Conservation (phyloP, 192 early-diverging fungal species). For the Gigaspora rosea region DNA sequence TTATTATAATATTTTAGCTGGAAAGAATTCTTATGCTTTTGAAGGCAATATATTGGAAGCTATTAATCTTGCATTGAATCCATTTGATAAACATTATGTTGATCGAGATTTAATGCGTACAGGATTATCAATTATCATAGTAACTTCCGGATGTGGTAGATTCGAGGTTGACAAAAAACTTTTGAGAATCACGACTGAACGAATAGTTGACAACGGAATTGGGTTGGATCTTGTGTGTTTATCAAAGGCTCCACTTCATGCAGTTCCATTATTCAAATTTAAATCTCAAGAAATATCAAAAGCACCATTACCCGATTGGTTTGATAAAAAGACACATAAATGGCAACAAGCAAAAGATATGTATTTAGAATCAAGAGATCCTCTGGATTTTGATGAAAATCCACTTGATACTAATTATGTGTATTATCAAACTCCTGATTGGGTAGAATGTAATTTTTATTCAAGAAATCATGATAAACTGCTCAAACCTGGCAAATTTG, state of each 20-base stretch:
- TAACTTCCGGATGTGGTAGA: slow-evolving; percentile 88
- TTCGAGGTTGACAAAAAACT: slow-evolving; percentile 87
- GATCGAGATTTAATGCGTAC: slow-evolving; percentile 93
- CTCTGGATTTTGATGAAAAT: slow-evolving; percentile 54
- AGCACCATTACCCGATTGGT: slow-evolving; percentile 37
- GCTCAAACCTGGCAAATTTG: slow-evolving; percentile 57
- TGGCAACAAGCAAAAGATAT: slow-evolving; percentile 42
- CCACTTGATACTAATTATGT: slow-evolving; percentile 36
- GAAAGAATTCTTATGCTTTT: slow-evolving; percentile 78
- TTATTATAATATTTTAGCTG: slow-evolving; percentile 61
- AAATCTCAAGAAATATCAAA: slow-evolving; percentile 51
- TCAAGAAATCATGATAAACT: slow-evolving; percentile 49
- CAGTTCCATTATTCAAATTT: slow-evolving; percentile 87
- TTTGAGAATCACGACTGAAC: slow-evolving; percentile 88
- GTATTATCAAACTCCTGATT: slow-evolving; percentile 80
- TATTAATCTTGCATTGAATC: slow-evolving; percentile 94
- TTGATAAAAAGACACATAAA: slow-evolving; percentile 6
- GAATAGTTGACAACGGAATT: slow-evolving; percentile 91
- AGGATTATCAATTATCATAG: slow-evolving; percentile 83
- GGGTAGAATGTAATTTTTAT: slow-evolving; percentile 94
- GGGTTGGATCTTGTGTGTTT: slow-evolving; percentile 92
- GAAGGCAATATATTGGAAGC: slow-evolving; percentile 97
- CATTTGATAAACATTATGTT: slow-evolving; percentile 90
- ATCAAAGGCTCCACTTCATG: slow-evolving; percentile 81
- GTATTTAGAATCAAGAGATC: slow-evolving; percentile 44